A percentile compares a stretch with the other conserved stretches of the same genome.
Evolutionary conservation across 257 asterid genomes (phyloP).

Genomic region (Solanum dulcamara): DNA sequence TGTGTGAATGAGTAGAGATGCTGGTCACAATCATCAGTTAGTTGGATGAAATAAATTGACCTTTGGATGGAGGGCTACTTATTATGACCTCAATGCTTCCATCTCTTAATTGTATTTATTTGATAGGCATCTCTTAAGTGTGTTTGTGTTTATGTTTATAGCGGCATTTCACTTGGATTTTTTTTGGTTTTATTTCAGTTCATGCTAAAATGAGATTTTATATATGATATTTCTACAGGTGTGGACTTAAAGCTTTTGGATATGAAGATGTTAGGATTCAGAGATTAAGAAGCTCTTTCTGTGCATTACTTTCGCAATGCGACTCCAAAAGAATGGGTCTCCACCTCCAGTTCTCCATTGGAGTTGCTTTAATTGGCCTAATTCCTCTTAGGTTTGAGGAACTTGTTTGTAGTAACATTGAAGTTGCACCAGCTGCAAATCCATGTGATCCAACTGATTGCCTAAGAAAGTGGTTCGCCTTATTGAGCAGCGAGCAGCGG

Average conservation of each 20-base stretch:
- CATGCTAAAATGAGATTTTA: neutral
- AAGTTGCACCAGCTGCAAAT: constrained; percentile 5
- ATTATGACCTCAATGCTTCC: neutral
- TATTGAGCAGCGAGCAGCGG: constrained; percentile 43
- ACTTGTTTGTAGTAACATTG: constrained; percentile 15
- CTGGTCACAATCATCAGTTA: neutral
- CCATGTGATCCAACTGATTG: constrained; percentile 24
- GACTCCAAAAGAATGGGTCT: constrained; percentile 20
- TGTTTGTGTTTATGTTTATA: neutral
- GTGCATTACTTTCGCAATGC: constrained; percentile 16
- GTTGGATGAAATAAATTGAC: neutral
- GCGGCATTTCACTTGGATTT: neutral
- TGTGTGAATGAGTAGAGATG: neutral
- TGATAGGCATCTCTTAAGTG: neutral
- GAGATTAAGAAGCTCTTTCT: constrained; percentile 39
- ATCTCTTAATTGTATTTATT: neutral
- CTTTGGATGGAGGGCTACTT: neutral
- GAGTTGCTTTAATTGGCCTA: constrained; percentile 38
- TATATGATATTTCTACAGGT: constrained; percentile 29
- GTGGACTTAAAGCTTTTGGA: constrained; percentile 53
- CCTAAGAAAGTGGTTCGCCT: constrained; percentile 53
- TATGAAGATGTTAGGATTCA: constrained; percentile 39
- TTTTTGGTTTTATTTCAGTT: neutral
- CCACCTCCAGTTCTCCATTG: constrained; percentile 32
- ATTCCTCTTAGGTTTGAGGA: constrained; percentile 41